Percentiles rank a stretch among this genome's conserved stretches.
Evolutionary conservation across 108 stramenopile species (phyloP).

Genomic region (Discostella pseudostelligera): DNA sequence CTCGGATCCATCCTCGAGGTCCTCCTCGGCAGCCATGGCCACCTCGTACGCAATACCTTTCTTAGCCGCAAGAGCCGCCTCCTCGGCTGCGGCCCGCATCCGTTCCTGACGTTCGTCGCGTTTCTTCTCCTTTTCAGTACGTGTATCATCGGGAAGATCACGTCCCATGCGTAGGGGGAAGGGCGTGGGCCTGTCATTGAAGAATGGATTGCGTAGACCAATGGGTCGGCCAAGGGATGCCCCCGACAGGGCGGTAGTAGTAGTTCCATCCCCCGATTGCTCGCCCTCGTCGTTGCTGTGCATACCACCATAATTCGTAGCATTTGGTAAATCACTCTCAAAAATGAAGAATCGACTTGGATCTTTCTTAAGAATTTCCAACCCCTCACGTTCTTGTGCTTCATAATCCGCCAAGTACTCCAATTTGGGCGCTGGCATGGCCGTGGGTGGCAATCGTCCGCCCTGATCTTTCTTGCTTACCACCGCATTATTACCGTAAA

Average conservation of each 20-base stretch:
- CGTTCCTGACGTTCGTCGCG: slow-evolving; percentile 74
- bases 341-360: slow-evolving; percentile 82
- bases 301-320: slow-evolving; percentile 14
- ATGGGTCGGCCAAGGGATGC: slow-evolving; percentile 71
- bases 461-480: slow-evolving; percentile 18
- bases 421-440: slow-evolving; percentile 66
- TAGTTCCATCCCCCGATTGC: background rate
- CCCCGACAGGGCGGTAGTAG: slow-evolving; percentile 22
- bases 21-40: slow-evolving; percentile 54
- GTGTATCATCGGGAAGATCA: slow-evolving; percentile 60
- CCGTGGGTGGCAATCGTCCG: slow-evolving; percentile 45
- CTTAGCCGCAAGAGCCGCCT: slow-evolving; percentile 46
- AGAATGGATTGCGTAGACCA: slow-evolving; percentile 62
- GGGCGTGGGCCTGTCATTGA: slow-evolving; percentile 50
- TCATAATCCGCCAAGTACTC: slow-evolving; percentile 63
- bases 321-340: slow-evolving; percentile 48
- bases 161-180: slow-evolving; percentile 70
- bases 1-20: slow-evolving; percentile 47
- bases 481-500: slow-evolving; percentile 38
- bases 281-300: slow-evolving; percentile 24
- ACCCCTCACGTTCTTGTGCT: slow-evolving; percentile 81
- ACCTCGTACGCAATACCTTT: slow-evolving; percentile 42
- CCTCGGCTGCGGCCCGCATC: slow-evolving; percentile 69
- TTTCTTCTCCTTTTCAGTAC: slow-evolving; percentile 85
- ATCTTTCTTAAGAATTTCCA: slow-evolving; percentile 64